Evolutionary conservation across 805 yeast species (phyloP), one percentile per base, ranked within the genome.

Genomic region (Kluyveromyces starmeri): DNA sequence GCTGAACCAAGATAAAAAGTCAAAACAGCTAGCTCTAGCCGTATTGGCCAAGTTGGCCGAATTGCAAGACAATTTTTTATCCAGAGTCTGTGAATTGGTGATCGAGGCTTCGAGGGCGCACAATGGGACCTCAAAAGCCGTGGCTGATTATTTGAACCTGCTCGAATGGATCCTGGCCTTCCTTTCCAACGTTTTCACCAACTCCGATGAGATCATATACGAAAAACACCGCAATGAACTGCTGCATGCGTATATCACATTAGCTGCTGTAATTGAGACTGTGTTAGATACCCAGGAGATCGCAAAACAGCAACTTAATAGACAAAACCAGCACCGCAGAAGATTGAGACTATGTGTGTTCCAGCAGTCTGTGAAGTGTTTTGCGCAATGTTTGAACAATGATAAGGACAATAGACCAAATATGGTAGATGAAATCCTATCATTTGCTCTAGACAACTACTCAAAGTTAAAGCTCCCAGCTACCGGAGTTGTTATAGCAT

Each of bases 141-240:
- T 69, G 4, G 61, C 72, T 2, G 83, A 75, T 52, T 61, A 76
- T 40, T 51, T 75, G 42, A 67, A 78, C 19, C 54, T 81, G 17
- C 58, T 81, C 26, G 64, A 65, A 12, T 81, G 88, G 86, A 55
- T 65, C 29, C 64, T 67, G 33, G 51, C 52, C 31, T 47, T 72
- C 52, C 28, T 60, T 4, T 45, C 41, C 17, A 41, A 52, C 27
- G 12, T 37, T 32, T 37, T 47, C 14, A 47, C 58, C 7, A 37
- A 50, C 5, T 45, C 48, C 19, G 30, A 47, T 3, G 47, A 41
- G 1, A 23, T 45, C 14, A 21, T 50, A 51, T 20, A 51, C 46
- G 14, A 50, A 56, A 9, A 67, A 62, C n/a, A n/a, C n/a, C n/a
- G n/a, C n/a, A n/a, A n/a, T n/a, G 44, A 50, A 28, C 52, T 75